Conservation (phyloP, 2,329 filamentous ascomycete species). For the Colletotrichum zoysiae region DNA sequence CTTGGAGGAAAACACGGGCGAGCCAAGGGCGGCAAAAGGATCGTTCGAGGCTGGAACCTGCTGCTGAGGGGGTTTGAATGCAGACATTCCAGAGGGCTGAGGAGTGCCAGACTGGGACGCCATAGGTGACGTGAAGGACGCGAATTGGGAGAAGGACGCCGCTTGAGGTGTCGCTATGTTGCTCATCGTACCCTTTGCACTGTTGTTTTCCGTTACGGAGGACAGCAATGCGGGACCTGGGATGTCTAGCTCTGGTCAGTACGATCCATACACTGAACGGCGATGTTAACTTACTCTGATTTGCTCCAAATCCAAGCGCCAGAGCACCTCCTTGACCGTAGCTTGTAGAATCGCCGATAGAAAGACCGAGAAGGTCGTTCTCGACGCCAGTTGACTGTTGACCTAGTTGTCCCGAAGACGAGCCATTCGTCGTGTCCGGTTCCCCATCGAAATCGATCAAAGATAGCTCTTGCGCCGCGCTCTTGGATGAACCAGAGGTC, state of each 20-base stretch:
- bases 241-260: constrained; percentile 62
- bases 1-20: constrained; percentile 55
- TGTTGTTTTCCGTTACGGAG: constrained; percentile 72
- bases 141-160: constrained; percentile 66
- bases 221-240: constrained; percentile 75
- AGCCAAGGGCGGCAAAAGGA: constrained; percentile 61
- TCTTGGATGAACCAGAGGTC: constrained; percentile 60
- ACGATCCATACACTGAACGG: constrained; percentile 4
- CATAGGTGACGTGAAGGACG: constrained; percentile 66
- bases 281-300: constrained; percentile 66
- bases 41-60: constrained; percentile 55
- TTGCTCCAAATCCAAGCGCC: constrained; percentile 81
- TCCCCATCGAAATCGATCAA: constrained; percentile 90
- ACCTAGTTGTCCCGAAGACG: constrained; percentile 51
- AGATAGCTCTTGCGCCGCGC: constrained; percentile 80
- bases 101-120: constrained; percentile 67
- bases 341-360: constrained; percentile 74
- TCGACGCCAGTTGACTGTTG: constrained; percentile 77
- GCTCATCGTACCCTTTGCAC: constrained; percentile 59
- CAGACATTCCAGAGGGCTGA: constrained; percentile 61
- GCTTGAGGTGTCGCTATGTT: constrained; percentile 53
- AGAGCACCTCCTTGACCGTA: constrained; percentile 86
- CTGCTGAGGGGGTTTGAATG: constrained; percentile 59
- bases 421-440: constrained; percentile 62
- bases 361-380: constrained; percentile 91